These are phyloP conservation scores for Tricholoma furcatifolium DNA, from an alignment of 768 basidiomycete species.

Conservation along the genomic window DNA sequence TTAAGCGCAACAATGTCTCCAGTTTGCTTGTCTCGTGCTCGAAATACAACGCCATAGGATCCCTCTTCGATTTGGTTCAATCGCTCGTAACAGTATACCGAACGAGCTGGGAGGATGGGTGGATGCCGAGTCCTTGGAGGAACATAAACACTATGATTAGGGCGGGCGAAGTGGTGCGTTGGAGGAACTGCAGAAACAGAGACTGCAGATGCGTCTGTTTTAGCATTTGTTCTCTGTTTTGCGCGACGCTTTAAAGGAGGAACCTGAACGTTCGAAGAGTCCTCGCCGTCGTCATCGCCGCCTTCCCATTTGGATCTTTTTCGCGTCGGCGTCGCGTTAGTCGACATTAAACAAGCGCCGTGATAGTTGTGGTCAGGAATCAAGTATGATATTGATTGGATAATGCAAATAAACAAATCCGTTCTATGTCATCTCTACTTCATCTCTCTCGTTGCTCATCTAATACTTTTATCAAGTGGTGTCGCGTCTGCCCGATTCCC, in stretches of 20 bases:
- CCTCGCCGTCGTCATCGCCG: conserved; percentile 35
- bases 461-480: conserved; percentile 68
- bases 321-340: conserved; percentile 50
- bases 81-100: conserved; percentile 91
- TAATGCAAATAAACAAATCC: neutral
- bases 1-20: conserved; percentile 97
- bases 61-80: conserved; percentile 99
- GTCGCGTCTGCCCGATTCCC: conserved; percentile 49
- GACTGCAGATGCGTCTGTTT: conserved; percentile 16
- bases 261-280: conserved; percentile 23
- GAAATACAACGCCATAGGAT: conserved; percentile 94
- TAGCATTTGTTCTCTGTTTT: conserved; percentile 39
- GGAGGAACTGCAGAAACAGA: conserved; percentile 18
- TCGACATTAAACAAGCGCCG: conserved; percentile 21
- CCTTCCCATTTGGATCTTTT: conserved; percentile 82
- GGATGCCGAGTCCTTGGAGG: conserved; percentile 80
- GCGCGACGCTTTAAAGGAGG: conserved; percentile 54
- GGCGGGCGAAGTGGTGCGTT: conserved; percentile 15
- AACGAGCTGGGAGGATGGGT: conserved; percentile 80
- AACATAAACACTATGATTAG: conserved; percentile 62
- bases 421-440: neutral
- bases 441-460: conserved; percentile 32
- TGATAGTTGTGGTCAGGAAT: neutral
- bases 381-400: neutral
- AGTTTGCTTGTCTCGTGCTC: conserved; percentile 92